Evolutionary conservation across 768 basidiomycete species (phyloP).

Genomic region (Podaxis rugospora): DNA sequence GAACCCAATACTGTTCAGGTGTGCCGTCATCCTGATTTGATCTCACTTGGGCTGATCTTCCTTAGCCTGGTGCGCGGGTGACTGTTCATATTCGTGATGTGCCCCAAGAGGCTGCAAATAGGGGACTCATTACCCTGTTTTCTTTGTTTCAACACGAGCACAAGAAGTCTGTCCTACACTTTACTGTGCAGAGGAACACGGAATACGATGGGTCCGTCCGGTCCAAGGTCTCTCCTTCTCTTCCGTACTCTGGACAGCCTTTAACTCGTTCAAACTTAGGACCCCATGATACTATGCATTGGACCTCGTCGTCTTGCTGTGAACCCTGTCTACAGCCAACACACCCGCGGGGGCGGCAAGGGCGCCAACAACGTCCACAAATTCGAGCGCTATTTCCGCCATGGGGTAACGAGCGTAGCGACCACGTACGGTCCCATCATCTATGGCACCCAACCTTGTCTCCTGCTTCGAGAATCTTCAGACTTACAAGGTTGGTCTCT

Average conservation of each 20-base stretch:
- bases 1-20: constrained; percentile 66
- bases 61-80: constrained; percentile 78
- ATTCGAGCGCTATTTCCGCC: constrained; percentile 85
- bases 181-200: constrained; percentile 91
- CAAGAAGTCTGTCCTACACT: constrained; percentile 90
- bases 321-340: constrained; percentile 90
- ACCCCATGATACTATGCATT: constrained; percentile 83
- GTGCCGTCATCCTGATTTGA: constrained; percentile 17
- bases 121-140: constrained; percentile 61
- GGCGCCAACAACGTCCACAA: constrained; percentile 98
- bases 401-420: constrained; percentile 76
- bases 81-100: constrained; percentile 73
- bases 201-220: constrained; percentile 86
- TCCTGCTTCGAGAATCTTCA: constrained; percentile 67
- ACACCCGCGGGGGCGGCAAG: constrained; percentile 83
- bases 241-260: neutral
- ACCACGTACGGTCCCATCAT: constrained; percentile 86
- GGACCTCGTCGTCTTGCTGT: constrained; percentile 83
- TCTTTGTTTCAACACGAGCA: constrained; percentile 93
- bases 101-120: constrained; percentile 52
- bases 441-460: constrained; percentile 82
- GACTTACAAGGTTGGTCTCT: constrained; percentile 55
- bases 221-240: constrained; percentile 63
- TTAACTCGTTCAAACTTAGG: constrained; percentile 39
- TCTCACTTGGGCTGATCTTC: neutral